Conservation (phyloP, 2,329 filamentous ascomycete species). For the Atkinsonella texensis region DNA sequence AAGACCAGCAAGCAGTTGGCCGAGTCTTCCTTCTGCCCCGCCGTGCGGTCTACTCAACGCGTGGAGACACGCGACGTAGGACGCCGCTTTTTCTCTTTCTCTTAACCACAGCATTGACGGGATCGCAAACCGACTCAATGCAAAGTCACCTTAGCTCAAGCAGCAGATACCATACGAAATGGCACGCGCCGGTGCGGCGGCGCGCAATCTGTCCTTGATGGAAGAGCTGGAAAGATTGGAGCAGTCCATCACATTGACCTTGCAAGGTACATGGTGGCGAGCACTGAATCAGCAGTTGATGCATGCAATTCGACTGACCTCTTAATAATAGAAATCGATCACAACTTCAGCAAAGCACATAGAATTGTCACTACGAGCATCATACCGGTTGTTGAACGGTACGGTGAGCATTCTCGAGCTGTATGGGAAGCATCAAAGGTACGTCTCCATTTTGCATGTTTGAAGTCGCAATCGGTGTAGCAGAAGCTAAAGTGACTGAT, state of each 20-base stretch:
- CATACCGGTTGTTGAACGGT: slow-evolving; percentile 85
- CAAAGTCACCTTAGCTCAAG: neutral
- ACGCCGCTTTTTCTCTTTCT: neutral
- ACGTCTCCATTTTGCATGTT: neutral
- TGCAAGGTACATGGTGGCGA: slow-evolving; percentile 54
- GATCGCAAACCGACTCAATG: no score
- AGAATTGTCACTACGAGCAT: slow-evolving; percentile 92
- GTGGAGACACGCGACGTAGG: slow-evolving; percentile 2
- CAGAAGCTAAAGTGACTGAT: neutral
- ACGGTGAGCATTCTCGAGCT: slow-evolving; percentile 81
- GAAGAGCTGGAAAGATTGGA: slow-evolving; percentile 94
- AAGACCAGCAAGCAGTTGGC: no score
- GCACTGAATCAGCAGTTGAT: neutral
- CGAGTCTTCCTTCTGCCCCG: neutral
- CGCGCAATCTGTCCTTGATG: slow-evolving; percentile 61
- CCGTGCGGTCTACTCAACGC: neutral
- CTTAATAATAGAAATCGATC: slow-evolving; percentile 68
- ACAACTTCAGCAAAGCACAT: slow-evolving; percentile 95
- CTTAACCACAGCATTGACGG: no score
- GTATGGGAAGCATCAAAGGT: slow-evolving; percentile 98
- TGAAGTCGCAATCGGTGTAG: no score
- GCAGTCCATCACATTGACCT: slow-evolving; percentile 88
- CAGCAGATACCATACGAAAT: slow-evolving; percentile 19
- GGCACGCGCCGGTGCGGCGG: slow-evolving; percentile 36
- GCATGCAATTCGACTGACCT: slow-evolving; percentile 1